Evolutionary conservation across 1,284 basidiomycete species (phyloP), one percentile per base, ranked within the genome.

Genomic region (Tylopilus sp.): DNA sequence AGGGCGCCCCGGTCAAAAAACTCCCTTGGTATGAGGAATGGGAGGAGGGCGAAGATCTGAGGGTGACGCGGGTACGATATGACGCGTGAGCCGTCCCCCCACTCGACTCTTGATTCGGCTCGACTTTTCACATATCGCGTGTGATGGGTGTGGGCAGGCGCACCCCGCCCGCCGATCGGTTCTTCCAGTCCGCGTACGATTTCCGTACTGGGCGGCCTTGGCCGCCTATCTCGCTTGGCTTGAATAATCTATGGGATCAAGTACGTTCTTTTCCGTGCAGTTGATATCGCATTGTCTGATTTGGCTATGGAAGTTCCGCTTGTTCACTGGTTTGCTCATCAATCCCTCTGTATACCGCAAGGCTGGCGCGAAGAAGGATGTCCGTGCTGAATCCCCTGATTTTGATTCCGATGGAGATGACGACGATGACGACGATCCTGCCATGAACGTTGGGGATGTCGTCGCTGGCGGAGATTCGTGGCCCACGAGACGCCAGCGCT

Each of bases 1-100:
- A 58, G 15, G 66, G 59, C 35, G 52, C 53, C 31, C 60, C 62
- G 13, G 55, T 56, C 35, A 66, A 65, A 39, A 63, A 57, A 56
- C 60, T 68, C 36, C 61, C 61, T 6, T 89, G 85, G 86, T 85
- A 76, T 67, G 79, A 86, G 48, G 70, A 77, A 16, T 89, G 86
- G 86, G 74, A 73, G 34, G 75, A 78, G 35, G 72, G 68, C 8
- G 84, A 86, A 59, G 60, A 67, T 52, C 60, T 71, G 47, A 61
- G 68, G 46, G 52, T 70, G 47, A 58, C 52, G 36, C 61, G 56
- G 46, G 62, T 60, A 12, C 51, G 53, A 46, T 66, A 71, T 46
- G 71, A 82, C 56, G 60, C 66, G 82, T 84, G 56, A 51, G 73
- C 70, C 35, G 31, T 52, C 41, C 15, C 6, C 37, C n/a, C n/a